Percentiles rank a stretch among this genome's conserved stretches.
phyloP scores from a whole-genome alignment of 768 basidiomycete genomes.

The Lactarius tabidus region DNA sequence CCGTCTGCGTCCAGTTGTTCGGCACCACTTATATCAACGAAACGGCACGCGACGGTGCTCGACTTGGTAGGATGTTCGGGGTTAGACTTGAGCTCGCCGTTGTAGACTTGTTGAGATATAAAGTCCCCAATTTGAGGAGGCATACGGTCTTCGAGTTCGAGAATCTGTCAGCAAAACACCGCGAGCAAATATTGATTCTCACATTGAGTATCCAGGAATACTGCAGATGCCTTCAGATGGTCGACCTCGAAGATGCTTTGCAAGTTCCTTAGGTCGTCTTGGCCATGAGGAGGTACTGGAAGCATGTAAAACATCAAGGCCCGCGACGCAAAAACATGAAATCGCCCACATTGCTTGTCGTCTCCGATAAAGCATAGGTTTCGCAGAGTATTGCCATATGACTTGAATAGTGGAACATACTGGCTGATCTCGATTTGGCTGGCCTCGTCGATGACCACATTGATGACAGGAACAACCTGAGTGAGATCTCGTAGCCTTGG shows the following conservation, averaged over 20 bases:
- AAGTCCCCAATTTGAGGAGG: slow-evolving; percentile 73
- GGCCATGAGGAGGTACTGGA: slow-evolving; percentile 76
- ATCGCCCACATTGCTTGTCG: slow-evolving; percentile 38
- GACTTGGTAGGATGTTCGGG: slow-evolving; percentile 46
- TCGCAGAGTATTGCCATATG: slow-evolving; percentile 29
- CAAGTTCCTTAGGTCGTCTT: slow-evolving; percentile 60
- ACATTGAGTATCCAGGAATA: slow-evolving; percentile 78
- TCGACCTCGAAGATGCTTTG: slow-evolving; percentile 73
- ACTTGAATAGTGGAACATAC: slow-evolving; percentile 33
- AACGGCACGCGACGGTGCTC: slow-evolving; percentile 48
- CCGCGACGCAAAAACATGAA: neutral
- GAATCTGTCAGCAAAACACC: slow-evolving; percentile 15
- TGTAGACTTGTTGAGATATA: slow-evolving; percentile 66
- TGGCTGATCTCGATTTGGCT: slow-evolving; percentile 31
- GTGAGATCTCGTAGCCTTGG: slow-evolving; percentile 25
- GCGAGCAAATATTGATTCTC: slow-evolving; percentile 28
- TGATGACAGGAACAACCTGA: slow-evolving; percentile 29
- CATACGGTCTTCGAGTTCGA: slow-evolving; percentile 61
- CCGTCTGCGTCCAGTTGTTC: slow-evolving; percentile 31
- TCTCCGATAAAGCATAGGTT: slow-evolving; percentile 42
- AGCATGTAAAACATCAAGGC: neutral
- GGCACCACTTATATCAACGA: slow-evolving; percentile 54
- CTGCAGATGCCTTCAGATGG: slow-evolving; percentile 46
- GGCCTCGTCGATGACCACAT: slow-evolving; percentile 39
- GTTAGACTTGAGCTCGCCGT: slow-evolving; percentile 52